A percentile compares a stretch with the other conserved stretches of the same genome.
Evolutionary conservation across 176 grass and related monocot genomes (phyloP).

Genomic region (maize (Zea mays)): Zm-B73-REFERENCE-NAM-5.0 NC_050098.1:149660001-149660500

Average conservation of each 20-base stretch:
- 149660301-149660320: constrained; percentile 11
- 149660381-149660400: constrained; percentile 4
- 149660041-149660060: too few species aligned
- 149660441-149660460: constrained; percentile 35
- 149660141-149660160: constrained; percentile 27
- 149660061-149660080: too few species aligned
- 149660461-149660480: constrained; percentile 30
- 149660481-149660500: constrained; percentile 58
- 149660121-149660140: constrained; percentile 31
- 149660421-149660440: background rate
- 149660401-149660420: background rate
- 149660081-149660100: too few species aligned
- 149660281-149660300: constrained; percentile 10
- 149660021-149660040: too few species aligned
- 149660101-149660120: too few species aligned
- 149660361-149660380: background rate
- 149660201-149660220: background rate
- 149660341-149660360: constrained; percentile 19
- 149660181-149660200: background rate
- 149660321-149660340: background rate
- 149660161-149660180: background rate
- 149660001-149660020: too few species aligned
- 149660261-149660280: background rate
- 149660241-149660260: constrained; percentile 24
- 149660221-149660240: background rate